These are phyloP conservation scores for Pezicula neosporulosa DNA, from an alignment of 2,329 filamentous ascomycete species.

Conservation along the genomic window DNA sequence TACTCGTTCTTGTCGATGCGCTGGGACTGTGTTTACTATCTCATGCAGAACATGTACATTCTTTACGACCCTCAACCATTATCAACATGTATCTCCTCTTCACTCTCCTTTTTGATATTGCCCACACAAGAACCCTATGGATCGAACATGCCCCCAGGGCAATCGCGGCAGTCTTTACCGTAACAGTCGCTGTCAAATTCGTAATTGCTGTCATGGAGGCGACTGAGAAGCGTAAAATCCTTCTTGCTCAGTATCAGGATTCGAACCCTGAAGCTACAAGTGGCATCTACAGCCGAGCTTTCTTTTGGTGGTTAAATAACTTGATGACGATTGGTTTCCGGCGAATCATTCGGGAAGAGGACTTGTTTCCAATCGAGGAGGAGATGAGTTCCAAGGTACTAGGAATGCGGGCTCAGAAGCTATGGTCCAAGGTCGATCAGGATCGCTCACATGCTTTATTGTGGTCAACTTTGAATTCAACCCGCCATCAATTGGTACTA, in stretches of 20 bases:
- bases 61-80: conserved; percentile 18
- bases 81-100: conserved; percentile 22
- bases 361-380: conserved; percentile 33
- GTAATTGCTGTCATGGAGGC: conserved; percentile 31
- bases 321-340: conserved; percentile 34
- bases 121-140: conserved; percentile 19
- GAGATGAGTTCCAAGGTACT: conserved; percentile 14
- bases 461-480: conserved; percentile 19
- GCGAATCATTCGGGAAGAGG: conserved; percentile 29
- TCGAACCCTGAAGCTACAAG: conserved; percentile 35
- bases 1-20: conserved; percentile 13
- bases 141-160: conserved; percentile 21
- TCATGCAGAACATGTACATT: conserved; percentile 20
- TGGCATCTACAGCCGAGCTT: conserved; percentile 34
- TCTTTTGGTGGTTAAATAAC: conserved; percentile 37
- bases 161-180: conserved; percentile 32
- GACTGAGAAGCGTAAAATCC: conserved; percentile 31
- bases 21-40: conserved; percentile 18
- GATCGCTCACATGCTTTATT: conserved; percentile 8
- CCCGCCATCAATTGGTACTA: conserved; percentile 8
- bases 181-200: conserved; percentile 33
- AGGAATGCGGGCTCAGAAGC: conserved; percentile 4
- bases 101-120: conserved; percentile 22
- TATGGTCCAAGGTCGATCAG: conserved; percentile 11
- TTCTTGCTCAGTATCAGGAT: conserved; percentile 25